Evolutionary conservation across 2,329 filamentous ascomycete species (phyloP).

Genomic region (Verticillium tricorpus): DNA sequence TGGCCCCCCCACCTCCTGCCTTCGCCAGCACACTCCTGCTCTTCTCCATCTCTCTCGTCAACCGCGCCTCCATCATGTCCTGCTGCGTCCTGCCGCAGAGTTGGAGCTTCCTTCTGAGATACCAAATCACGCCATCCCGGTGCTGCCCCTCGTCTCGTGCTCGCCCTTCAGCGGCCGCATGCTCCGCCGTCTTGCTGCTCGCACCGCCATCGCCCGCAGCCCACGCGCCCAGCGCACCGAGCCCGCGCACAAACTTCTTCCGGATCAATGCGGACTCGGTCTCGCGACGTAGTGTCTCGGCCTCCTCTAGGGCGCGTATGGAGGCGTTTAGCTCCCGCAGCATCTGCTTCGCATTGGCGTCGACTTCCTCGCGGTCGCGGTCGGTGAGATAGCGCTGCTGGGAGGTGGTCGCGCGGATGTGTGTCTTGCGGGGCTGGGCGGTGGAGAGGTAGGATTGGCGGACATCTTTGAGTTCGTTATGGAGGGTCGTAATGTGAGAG

Average conservation of each 20-base stretch:
- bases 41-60: slow-evolving; percentile 83
- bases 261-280: slow-evolving; percentile 66
- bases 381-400: slow-evolving; percentile 63
- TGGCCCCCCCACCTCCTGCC: slow-evolving; percentile 34
- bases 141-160: slow-evolving; percentile 64
- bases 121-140: slow-evolving; percentile 80
- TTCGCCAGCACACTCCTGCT: slow-evolving; percentile 81
- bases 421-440: slow-evolving; percentile 56
- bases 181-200: slow-evolving; percentile 55
- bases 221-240: slow-evolving; percentile 63
- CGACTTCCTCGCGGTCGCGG: slow-evolving; percentile 77
- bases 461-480: slow-evolving; percentile 74
- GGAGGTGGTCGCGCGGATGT: slow-evolving; percentile 39
- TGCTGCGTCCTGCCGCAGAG: slow-evolving; percentile 74
- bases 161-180: slow-evolving; percentile 66
- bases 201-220: slow-evolving; percentile 58
- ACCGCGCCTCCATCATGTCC: slow-evolving; percentile 86
- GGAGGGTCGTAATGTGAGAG: slow-evolving; percentile 75
- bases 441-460: slow-evolving; percentile 90
- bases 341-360: slow-evolving; percentile 79
- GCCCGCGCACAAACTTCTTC: slow-evolving; percentile 61
- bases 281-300: slow-evolving; percentile 75
- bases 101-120: slow-evolving; percentile 70
- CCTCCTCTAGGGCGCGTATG: slow-evolving; percentile 74
- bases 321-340: slow-evolving; percentile 80